Percentiles rank a stretch among this genome's conserved stretches.
Evolutionary conservation across 768 basidiomycete species (phyloP).

Genomic region (Suillus ampliporus): DNA sequence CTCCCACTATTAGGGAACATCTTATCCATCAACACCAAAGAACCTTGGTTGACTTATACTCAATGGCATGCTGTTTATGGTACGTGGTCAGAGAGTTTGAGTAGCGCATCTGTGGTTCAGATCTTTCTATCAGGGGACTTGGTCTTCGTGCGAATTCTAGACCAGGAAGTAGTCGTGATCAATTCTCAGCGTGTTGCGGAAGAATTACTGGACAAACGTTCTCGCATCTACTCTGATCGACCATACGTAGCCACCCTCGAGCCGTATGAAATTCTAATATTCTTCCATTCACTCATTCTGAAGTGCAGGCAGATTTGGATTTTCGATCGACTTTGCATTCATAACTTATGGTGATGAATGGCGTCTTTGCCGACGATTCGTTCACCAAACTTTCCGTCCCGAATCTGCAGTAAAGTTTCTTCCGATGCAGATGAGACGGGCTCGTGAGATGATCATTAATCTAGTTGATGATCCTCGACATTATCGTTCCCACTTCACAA

Average conservation of each 20-base stretch:
- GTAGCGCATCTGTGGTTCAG: background rate
- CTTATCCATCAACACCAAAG: constrained; percentile 32
- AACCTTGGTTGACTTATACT: constrained; percentile 37
- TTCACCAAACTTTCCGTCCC: constrained; percentile 45
- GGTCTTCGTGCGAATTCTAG: constrained; percentile 34
- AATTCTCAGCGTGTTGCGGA: constrained; percentile 37
- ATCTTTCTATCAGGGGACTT: constrained; percentile 29
- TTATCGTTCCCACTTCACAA: constrained; percentile 28
- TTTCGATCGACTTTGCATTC: constrained; percentile 1
- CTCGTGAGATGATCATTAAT: constrained; percentile 31
- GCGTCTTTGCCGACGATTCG: constrained; percentile 39
- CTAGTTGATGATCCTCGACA: constrained; percentile 34
- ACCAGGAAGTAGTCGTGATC: constrained; percentile 36
- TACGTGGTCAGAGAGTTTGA: constrained; percentile 12
- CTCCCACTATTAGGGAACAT: constrained; percentile 40
- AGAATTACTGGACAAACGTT: constrained; percentile 44
- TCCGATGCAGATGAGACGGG: constrained; percentile 29
- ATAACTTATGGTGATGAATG: constrained; percentile 6
- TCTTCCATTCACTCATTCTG: background rate
- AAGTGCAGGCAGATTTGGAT: constrained; percentile 4
- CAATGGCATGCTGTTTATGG: constrained; percentile 37
- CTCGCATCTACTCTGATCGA: constrained; percentile 44
- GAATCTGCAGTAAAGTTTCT: constrained; percentile 30
- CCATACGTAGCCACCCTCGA: constrained; percentile 49
- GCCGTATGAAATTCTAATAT: background rate